phyloP scores from a whole-genome alignment of 75 land plant genomes.

The Pinus taeda region DNA sequence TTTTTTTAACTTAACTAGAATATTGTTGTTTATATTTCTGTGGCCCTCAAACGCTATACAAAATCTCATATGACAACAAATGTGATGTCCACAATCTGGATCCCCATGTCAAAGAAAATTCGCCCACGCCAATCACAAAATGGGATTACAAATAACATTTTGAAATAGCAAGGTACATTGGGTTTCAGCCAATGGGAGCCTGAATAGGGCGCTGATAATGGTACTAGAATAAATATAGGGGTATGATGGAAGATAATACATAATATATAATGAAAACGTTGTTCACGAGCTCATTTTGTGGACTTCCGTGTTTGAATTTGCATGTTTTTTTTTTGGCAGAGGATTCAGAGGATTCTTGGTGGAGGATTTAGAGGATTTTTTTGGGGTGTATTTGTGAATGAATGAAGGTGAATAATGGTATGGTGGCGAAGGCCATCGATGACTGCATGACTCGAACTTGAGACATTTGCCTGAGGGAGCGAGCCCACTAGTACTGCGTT shows the following conservation, averaged over 20 bases:
- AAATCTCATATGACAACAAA: no score
- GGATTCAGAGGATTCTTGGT: neutral
- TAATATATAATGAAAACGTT: neutral
- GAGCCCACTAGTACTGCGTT: constrained; percentile 87
- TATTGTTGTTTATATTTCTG: no score
- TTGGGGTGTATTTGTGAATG: no score
- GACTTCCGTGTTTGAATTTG: neutral
- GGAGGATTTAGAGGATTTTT: neutral
- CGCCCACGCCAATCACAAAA: neutral
- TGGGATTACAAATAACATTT: neutral
- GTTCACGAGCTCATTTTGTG: neutral
- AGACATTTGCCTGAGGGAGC: constrained; percentile 60
- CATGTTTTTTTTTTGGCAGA: neutral
- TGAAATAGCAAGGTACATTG: neutral
- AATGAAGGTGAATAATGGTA: constrained; percentile 2
- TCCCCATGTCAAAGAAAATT: no score
- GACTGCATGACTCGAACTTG: constrained; percentile 75
- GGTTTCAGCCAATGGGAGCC: neutral
- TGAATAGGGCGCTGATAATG: neutral
- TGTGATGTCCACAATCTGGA: no score
- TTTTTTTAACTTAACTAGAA: no score
- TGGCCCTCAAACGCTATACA: no score
- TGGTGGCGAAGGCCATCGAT: constrained; percentile 53
- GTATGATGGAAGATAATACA: neutral
- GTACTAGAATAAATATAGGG: neutral